A percentile compares a stretch with the other conserved stretches of the same genome.
Evolutionary conservation across 192 early-diverging fungal genomes (phyloP).

Genomic region (Gaertneriomyces semiglobifer): DNA sequence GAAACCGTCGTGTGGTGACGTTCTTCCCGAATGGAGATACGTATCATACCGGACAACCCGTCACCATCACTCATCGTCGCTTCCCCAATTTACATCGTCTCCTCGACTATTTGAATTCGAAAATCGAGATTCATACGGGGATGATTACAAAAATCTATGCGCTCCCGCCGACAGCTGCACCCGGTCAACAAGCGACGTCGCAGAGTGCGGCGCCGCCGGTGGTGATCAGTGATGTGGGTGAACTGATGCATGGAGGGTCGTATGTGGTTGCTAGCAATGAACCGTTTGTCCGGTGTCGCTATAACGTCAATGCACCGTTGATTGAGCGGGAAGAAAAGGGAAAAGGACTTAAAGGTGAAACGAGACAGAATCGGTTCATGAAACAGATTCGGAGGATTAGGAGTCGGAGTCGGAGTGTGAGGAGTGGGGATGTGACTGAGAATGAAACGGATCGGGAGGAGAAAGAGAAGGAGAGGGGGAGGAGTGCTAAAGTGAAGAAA

Average conservation of each 20-base stretch:
- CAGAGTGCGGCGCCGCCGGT: no score
- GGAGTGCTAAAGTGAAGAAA: background rate
- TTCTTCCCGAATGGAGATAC: slow-evolving; percentile 54
- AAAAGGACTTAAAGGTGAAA: background rate
- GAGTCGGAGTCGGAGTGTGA: background rate
- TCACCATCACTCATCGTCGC: slow-evolving; percentile 37
- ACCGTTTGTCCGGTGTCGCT: slow-evolving; percentile 38
- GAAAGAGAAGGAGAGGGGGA: background rate
- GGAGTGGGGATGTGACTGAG: background rate
- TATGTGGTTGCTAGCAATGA: slow-evolving; percentile 50
- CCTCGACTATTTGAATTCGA: slow-evolving; percentile 43
- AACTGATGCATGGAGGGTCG: slow-evolving; percentile 12
- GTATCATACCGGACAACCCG: slow-evolving; percentile 43
- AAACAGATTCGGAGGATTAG: background rate
- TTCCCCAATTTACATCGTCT: slow-evolving; percentile 47
- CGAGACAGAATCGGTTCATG: background rate
- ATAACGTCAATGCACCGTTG: slow-evolving; percentile 41
- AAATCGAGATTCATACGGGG: slow-evolving; percentile 37
- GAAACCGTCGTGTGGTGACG: slow-evolving; percentile 24
- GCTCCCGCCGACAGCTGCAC: slow-evolving; percentile 17
- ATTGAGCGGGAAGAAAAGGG: background rate
- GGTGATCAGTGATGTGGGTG: slow-evolving; percentile 11
- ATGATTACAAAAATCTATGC: slow-evolving; percentile 38
- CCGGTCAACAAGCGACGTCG: slow-evolving; percentile 1
- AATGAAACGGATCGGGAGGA: slow-evolving; percentile 2